Base-by-base conservation (phyloP, 306 rosid species). In the Alnus rubra region DNA sequence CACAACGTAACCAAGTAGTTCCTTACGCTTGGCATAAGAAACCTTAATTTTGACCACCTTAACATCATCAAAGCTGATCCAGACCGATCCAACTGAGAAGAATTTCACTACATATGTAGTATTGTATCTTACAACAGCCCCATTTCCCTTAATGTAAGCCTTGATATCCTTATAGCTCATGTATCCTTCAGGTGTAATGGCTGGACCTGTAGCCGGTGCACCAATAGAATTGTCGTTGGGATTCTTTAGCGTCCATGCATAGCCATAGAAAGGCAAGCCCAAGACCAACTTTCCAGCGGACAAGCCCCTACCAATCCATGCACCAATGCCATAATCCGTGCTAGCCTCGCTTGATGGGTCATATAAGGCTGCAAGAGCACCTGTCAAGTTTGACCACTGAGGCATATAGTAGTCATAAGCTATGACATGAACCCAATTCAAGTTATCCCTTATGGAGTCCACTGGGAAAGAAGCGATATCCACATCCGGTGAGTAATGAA, bases 31-130 rank as follows among this genome's bases (percentile, higher is more conserved):
- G 30, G 88, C 89, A 76, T 83, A 81, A 63, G 76, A 2, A 83
- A 83, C 85, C 80, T 85, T 89, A 18, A 67, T 55, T 55, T 73
- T 82, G 67, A 83, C 45, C 63, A 70, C 74, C n/a, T 83, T 78
- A 75, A 81, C 83, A 37, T 87, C 91, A 74, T 89, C 89, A 19
- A 79, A 89, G 7, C 88, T 87, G 9, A 56, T 79, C 89, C 89
- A 85, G 50, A 33, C 74, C 31, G 83, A 74, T 33, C 90, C 90
- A 14, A 75, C 72, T 14, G 6, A 62, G 73, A 78, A 71, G 69
- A 85, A 85, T 30, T 83, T 83, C 14, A 86, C 65, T 9, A 83
- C 88, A 78, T 53, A 82, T 1, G 82, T 75, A 56, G 82, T 55
- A 79, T 89, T 69, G 11, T 74, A 81, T 50, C 68, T 47, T 23